Conservation (phyloP, 208 protist genomes). For the Acanthamoeba castellanii region DNA sequence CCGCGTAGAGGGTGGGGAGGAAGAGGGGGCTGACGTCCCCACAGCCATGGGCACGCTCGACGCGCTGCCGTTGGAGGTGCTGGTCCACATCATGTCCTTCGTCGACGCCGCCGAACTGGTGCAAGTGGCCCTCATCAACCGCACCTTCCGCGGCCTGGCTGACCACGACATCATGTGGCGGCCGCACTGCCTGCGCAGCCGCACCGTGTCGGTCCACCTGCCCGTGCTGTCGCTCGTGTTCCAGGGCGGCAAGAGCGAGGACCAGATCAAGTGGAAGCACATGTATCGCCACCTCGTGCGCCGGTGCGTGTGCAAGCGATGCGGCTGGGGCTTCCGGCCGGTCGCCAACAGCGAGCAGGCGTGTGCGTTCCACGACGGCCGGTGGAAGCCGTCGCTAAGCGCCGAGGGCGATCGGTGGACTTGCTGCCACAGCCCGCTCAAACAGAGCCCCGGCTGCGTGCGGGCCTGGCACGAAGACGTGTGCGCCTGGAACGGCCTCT, state of each 20-base stretch:
- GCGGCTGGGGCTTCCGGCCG: background rate
- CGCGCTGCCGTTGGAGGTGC: background rate
- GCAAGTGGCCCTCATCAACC: background rate
- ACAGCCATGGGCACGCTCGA: background rate
- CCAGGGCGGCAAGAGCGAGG: slow-evolving; percentile 15
- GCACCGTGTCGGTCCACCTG: background rate
- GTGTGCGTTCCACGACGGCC: background rate
- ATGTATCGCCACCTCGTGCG: slow-evolving; percentile 8
- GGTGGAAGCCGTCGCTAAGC: background rate
- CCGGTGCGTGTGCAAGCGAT: background rate
- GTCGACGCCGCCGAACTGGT: background rate
- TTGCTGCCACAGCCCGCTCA: background rate
- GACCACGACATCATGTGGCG: background rate
- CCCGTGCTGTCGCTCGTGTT: slow-evolving; percentile 24
- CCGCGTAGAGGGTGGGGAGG: background rate
- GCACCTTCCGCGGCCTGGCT: background rate
- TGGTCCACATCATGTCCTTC: background rate
- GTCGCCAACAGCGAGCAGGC: slow-evolving; percentile 25
- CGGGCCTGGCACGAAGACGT: background rate
- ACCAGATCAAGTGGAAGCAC: background rate
- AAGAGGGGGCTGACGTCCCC: background rate
- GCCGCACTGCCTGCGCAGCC: background rate
- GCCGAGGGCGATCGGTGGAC: background rate
- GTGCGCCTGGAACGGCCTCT: slow-evolving; percentile 11
- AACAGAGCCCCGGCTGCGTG: background rate